phyloP scores from a whole-genome alignment of 108 stramenopile genomes.

The Nannochloropsis salina region DNA sequence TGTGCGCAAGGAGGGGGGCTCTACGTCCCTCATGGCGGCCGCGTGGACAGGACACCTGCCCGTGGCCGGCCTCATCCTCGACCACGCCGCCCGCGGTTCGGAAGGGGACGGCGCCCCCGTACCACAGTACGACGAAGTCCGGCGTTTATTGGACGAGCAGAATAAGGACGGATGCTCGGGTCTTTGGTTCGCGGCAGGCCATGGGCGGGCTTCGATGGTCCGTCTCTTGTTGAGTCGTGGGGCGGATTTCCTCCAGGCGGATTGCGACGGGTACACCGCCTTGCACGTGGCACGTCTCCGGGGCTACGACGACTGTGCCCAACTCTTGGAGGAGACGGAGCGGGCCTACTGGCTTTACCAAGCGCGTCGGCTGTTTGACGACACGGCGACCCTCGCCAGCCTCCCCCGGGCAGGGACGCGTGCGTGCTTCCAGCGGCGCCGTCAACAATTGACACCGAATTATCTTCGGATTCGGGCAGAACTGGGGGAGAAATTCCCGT shows the following conservation, averaged over 20 bases:
- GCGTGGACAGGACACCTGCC: not conserved
- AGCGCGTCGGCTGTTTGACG: not conserved
- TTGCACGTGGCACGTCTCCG: not conserved
- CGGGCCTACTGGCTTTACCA: not conserved
- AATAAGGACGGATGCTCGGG: not conserved
- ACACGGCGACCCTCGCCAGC: not conserved
- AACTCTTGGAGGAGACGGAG: not conserved
- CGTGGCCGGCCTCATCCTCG: not conserved
- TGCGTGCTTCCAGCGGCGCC: not conserved
- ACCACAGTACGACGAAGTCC: not conserved
- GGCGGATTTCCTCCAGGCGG: not conserved
- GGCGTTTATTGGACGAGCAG: not conserved
- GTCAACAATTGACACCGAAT: not conserved
- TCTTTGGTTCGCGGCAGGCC: not conserved
- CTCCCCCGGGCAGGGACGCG: conserved; percentile 1
- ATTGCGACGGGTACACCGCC: conserved; percentile 6
- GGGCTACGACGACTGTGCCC: not conserved
- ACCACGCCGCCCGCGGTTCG: not conserved
- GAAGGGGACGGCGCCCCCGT: not conserved
- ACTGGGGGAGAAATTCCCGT: not conserved
- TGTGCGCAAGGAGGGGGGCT: not conserved
- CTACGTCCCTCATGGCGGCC: not conserved
- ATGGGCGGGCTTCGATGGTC: not conserved
- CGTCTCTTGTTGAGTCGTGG: not conserved
- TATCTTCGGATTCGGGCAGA: not conserved